Conservation (phyloP, 371 early-diverging fungal genomes). For the Mucor lusitanicus region DNA sequence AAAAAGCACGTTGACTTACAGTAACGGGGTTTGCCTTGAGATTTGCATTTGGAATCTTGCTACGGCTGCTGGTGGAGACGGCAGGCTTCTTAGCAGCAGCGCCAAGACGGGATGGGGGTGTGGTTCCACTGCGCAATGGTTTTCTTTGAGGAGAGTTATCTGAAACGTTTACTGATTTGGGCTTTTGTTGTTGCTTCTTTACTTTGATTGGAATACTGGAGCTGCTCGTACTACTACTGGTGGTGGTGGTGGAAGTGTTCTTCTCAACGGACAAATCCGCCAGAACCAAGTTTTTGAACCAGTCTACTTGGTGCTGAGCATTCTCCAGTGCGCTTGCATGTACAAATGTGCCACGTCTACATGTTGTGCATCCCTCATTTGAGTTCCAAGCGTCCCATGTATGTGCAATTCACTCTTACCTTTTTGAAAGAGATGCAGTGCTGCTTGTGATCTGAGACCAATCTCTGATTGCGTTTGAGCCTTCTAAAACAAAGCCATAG, state of each 20-base stretch:
- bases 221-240: background rate
- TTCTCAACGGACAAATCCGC: background rate
- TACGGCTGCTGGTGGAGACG: background rate
- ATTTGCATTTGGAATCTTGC: background rate
- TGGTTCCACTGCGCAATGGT: background rate
- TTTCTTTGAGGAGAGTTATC: constrained; percentile 7
- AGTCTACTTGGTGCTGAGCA: constrained; percentile 12
- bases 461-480: constrained; percentile 25
- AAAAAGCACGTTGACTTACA: background rate
- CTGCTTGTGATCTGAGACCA: constrained; percentile 22
- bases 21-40: background rate
- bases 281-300: constrained; percentile 1
- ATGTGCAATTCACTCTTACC: background rate
- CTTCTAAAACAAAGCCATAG: constrained; percentile 34
- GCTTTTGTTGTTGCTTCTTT: background rate
- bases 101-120: background rate
- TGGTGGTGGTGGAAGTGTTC: background rate
- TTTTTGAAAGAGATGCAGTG: constrained; percentile 8
- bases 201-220: constrained; percentile 2
- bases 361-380: background rate
- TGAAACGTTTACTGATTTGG: constrained; percentile 2
- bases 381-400: background rate
- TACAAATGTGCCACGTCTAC: background rate
- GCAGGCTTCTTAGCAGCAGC: background rate
- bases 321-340: background rate